Percentiles rank a stretch among this genome's conserved stretches.
Conservation (phyloP, 1,284 basidiomycete genomes). For the Cystobasidium sp. region DNA sequence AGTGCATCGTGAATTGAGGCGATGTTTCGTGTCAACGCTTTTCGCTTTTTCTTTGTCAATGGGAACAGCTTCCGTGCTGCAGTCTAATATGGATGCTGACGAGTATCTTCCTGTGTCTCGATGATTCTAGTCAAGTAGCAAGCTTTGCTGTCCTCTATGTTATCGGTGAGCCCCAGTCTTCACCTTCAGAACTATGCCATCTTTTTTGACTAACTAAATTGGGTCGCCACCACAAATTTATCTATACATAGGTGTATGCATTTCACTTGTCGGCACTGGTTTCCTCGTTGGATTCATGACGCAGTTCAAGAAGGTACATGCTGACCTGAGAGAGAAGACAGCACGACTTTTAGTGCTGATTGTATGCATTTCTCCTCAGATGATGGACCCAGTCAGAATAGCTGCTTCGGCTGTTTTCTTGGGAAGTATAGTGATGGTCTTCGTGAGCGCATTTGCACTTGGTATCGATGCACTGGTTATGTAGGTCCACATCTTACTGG, state of each 20-base stretch:
- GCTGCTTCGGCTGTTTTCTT: slow-evolving; percentile 37
- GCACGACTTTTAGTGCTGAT: background rate
- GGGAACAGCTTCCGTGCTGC: too few relatives aligned
- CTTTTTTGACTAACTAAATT: background rate
- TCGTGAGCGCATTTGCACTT: slow-evolving; percentile 39
- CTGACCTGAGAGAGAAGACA: background rate
- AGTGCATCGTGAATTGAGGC: background rate
- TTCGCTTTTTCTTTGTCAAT: too few relatives aligned
- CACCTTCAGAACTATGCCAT: background rate
- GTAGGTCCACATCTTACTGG: background rate
- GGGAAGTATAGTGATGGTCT: slow-evolving; percentile 42
- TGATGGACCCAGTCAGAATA: slow-evolving; percentile 40
- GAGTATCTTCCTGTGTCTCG: background rate
- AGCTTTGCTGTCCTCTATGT: slow-evolving; percentile 41
- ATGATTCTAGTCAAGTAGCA: slow-evolving; percentile 27
- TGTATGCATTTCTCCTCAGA: slow-evolving; percentile 6
- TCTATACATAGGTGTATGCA: slow-evolving; percentile 21
- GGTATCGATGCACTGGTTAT: slow-evolving; percentile 43
- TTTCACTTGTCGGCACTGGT: slow-evolving; percentile 40
- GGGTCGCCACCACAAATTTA: background rate
- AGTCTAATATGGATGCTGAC: slow-evolving; percentile 13
- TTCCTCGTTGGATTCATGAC: slow-evolving; percentile 39
- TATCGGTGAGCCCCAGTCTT: slow-evolving; percentile 14
- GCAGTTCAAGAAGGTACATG: slow-evolving; percentile 31
- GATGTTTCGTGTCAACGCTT: too few relatives aligned